Percentiles rank a stretch among this genome's conserved stretches.
phyloP scores from a whole-genome alignment of 225 moss, liverwort and hornwort species.

The Thuidium tamariscinum region DNA sequence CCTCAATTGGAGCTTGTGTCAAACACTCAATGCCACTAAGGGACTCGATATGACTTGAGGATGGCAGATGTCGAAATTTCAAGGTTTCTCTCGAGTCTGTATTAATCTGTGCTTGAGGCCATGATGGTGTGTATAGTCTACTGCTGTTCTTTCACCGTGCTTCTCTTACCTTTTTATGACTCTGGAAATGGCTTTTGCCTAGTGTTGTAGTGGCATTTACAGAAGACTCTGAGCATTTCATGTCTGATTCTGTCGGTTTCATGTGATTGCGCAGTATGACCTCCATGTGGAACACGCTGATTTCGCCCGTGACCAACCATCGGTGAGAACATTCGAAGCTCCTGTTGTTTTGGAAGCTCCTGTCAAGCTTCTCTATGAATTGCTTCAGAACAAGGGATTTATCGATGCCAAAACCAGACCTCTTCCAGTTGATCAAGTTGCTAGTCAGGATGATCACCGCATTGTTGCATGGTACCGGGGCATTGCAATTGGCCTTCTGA shows the following conservation, averaged over 20 bases:
- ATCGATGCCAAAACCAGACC: conserved; percentile 35
- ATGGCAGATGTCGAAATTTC: background rate
- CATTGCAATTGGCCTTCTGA: conserved; percentile 29
- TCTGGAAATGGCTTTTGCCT: background rate
- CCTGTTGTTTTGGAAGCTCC: conserved; percentile 40
- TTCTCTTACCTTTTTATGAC: background rate
- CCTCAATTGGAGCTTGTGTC: background rate
- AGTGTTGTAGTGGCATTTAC: background rate
- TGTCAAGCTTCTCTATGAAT: conserved; percentile 36
- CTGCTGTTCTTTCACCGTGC: background rate
- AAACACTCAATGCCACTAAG: background rate
- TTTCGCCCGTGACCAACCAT: background rate
- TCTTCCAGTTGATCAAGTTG: conserved; percentile 36
- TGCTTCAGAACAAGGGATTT: conserved; percentile 41
- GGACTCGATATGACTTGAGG: background rate
- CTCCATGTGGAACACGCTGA: background rate
- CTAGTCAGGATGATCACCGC: conserved; percentile 32
- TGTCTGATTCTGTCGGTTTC: background rate
- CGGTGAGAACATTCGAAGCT: conserved; percentile 14
- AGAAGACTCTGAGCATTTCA: background rate
- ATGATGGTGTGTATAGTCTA: background rate
- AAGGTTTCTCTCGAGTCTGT: background rate
- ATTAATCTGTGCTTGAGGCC: background rate
- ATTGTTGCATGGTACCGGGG: conserved; percentile 50
- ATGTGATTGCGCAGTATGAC: background rate